Percentiles rank a stretch among this genome's conserved stretches.
Evolutionary conservation across 441 rosid genomes (phyloP).

Genomic region (Adansonia madagascariensis): DNA sequence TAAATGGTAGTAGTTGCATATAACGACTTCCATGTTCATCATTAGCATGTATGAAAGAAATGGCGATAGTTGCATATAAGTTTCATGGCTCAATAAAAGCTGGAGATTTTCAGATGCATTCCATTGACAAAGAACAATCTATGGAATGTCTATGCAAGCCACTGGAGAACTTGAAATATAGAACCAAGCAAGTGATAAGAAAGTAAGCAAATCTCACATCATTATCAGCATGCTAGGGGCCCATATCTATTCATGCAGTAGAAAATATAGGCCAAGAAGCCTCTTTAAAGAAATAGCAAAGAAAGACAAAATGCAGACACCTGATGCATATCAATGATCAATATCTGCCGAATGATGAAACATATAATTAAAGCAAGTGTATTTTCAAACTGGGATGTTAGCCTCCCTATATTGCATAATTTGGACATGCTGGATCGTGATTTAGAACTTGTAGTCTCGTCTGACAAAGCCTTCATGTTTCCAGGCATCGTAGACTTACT

Average conservation of each 20-base stretch:
- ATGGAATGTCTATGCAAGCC: neutral
- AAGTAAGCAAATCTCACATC: neutral
- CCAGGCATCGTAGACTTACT: constrained; percentile 38
- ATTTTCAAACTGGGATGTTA: neutral
- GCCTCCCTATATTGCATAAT: neutral
- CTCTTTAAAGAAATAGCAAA: neutral
- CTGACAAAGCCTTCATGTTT: neutral
- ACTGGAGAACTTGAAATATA: neutral
- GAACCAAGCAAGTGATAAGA: neutral
- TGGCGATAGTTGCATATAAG: neutral
- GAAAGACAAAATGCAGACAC: neutral
- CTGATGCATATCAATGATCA: neutral
- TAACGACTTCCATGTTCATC: neutral
- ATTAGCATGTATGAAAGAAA: neutral
- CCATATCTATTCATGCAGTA: neutral
- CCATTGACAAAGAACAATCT: neutral
- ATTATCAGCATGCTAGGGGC: neutral
- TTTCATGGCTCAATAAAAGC: neutral
- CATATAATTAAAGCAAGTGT: neutral
- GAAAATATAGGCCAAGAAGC: neutral
- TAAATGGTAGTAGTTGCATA: neutral
- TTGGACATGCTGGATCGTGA: neutral
- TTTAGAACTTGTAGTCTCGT: neutral
- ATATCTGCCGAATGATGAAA: neutral
- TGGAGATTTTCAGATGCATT: neutral